Evolutionary conservation across 116 monocot species (phyloP), one percentile per base, ranked within the genome.

Genomic region (Posidonia oceanica): DNA sequence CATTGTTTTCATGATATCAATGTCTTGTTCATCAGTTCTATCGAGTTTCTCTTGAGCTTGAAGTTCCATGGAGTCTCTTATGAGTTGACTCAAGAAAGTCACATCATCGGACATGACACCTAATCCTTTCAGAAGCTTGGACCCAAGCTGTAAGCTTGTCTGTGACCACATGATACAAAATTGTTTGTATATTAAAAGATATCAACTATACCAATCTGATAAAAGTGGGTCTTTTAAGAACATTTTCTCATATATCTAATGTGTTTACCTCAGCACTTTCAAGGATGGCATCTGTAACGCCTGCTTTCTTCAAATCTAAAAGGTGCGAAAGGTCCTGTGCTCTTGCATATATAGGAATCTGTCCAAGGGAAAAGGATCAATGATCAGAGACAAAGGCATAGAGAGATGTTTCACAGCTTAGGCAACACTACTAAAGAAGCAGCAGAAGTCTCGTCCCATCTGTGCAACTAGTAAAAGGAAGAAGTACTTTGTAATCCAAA

Each of bases 31-130:
- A 3, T 79, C 81, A 36, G 16, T 79, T 72, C 71, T 83, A 11
- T 51, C 71, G 8, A 82, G 44, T 29, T 42, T 81, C 20, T 89
- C 85, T 57, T 88, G 85, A 63, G 89, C 92, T 80, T 90, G 85
- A 79, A 92, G 69, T 71, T 93, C 97, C 87, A 98, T 93, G 55
- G 97, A 93, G 42, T 98, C 87, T 76, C 97, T 83, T 29, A 98
- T 72, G 36, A 98, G 76, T 79, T 93, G 90, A 74, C 97, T 85
- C 77, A 93, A 80, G 77, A 98, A 98, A 66, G 68, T 82, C 54
- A 98, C 93, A 78, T 98, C 97, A 72, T 98, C 97, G 4, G 97
- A 98, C 93, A 93, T 89, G 65, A 87, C 81, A 37, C 97, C 97
- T 48, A 93, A 76, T 16, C 93, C 97, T 77, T 80, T 89, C 70